A percentile compares a stretch with the other conserved stretches of the same genome.
Evolutionary conservation across 352 stramenopile species (phyloP).

Genomic region (Pythium periplocum): DNA sequence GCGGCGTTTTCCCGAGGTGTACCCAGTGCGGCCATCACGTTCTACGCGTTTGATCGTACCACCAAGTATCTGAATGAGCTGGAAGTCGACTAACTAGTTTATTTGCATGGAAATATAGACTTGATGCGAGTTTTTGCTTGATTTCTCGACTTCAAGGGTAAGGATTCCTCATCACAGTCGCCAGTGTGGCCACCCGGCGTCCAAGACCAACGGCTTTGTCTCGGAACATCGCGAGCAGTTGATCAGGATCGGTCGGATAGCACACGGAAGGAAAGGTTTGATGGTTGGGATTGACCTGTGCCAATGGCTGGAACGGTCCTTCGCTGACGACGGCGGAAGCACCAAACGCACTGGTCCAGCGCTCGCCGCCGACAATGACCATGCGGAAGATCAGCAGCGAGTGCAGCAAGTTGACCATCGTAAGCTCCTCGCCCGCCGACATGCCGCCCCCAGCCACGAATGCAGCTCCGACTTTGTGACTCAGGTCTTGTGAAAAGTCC

Average conservation of each 20-base stretch:
- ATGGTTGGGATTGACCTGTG: conserved; percentile 9
- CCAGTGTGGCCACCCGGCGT: conserved; percentile 52
- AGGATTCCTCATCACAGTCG: conserved; percentile 5
- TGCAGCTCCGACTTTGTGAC: conserved; percentile 77
- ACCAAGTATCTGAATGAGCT: conserved; percentile 40
- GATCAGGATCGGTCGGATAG: conserved; percentile 47
- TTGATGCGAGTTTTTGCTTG: too few species aligned
- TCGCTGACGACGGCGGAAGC: conserved; percentile 77
- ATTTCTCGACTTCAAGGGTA: too few species aligned
- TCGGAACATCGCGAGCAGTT: conserved; percentile 72
- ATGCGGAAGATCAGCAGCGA: conserved; percentile 88
- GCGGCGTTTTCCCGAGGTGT: conserved; percentile 74
- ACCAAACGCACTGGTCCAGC: conserved; percentile 84
- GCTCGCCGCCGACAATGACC: conserved; percentile 78
- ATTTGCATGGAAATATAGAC: too few species aligned
- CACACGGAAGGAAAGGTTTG: conserved; percentile 43
- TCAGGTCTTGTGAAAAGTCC: conserved; percentile 65
- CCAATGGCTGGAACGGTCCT: conserved; percentile 44
- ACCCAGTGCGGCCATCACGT: conserved; percentile 74
- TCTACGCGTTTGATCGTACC: conserved; percentile 70
- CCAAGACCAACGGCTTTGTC: conserved; percentile 77
- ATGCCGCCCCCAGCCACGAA: conserved; percentile 84
- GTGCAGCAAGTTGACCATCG: conserved; percentile 81
- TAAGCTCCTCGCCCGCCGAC: conserved; percentile 78
- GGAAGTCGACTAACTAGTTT: too few species aligned